Percentiles rank a stretch among this genome's conserved stretches.
phyloP scores from a whole-genome alignment of 148 eudicot genomes.

The Silene latifolia region DNA sequence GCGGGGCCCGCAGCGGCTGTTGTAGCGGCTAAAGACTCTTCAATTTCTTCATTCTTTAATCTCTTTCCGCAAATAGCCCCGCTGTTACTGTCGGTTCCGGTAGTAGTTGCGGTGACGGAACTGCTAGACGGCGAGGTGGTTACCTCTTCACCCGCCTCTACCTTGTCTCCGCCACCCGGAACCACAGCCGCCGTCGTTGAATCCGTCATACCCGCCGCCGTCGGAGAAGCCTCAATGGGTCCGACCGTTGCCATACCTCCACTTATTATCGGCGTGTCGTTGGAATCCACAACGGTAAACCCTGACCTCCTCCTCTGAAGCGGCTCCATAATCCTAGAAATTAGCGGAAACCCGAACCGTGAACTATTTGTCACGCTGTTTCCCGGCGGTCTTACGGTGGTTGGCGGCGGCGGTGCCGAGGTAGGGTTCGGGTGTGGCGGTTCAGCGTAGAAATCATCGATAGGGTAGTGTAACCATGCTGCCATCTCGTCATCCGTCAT shows the following conservation, averaged over 20 bases:
- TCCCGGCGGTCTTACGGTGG: no score
- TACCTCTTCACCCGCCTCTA: neutral
- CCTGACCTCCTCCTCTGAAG: neutral
- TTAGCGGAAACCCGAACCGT: neutral
- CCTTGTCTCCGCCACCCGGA: neutral
- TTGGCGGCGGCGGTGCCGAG: neutral
- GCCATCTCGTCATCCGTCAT: neutral
- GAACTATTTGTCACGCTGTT: neutral
- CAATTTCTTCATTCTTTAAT: neutral
- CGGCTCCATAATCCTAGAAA: neutral
- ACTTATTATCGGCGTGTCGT: neutral
- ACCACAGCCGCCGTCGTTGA: neutral
- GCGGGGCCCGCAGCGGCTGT: neutral
- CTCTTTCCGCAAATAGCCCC: no score
- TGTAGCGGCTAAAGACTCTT: neutral
- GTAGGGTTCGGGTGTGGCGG: neutral
- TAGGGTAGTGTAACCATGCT: neutral
- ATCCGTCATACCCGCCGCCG: neutral
- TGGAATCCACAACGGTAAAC: constrained; percentile 1
- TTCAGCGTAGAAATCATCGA: neutral
- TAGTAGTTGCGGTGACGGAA: no score
- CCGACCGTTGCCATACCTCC: neutral
- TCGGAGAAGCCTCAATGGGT: neutral
- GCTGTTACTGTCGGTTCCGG: no score
- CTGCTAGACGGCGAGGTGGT: neutral